phyloP scores from a whole-genome alignment of 768 basidiomycete species.

The Crucibulum laeve region DNA sequence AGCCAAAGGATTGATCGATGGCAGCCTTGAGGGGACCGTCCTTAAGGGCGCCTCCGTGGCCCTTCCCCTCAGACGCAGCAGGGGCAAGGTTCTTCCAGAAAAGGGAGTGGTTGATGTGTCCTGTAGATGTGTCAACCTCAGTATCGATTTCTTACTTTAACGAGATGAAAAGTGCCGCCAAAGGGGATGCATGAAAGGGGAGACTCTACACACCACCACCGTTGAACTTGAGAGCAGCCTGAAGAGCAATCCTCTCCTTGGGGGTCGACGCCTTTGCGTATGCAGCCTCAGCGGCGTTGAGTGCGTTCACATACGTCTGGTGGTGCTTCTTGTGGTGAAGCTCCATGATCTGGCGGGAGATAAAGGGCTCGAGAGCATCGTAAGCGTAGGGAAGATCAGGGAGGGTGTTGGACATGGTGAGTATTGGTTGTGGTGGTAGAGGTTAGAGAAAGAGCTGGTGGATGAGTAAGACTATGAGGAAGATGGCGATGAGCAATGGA shows the following conservation, averaged over 20 bases:
- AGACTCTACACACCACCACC: slow-evolving; percentile 69
- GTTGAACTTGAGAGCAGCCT: slow-evolving; percentile 94
- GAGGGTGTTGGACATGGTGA: slow-evolving; percentile 30
- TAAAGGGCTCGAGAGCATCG: slow-evolving; percentile 82
- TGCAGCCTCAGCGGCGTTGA: slow-evolving; percentile 90
- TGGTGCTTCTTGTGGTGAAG: slow-evolving; percentile 92
- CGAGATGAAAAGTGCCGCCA: slow-evolving; percentile 14
- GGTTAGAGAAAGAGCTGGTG: neutral
- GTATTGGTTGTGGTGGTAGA: neutral
- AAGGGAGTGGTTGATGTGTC: slow-evolving; percentile 91
- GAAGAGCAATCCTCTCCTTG: slow-evolving; percentile 78
- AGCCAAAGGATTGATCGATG: slow-evolving; percentile 61
- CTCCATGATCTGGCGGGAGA: slow-evolving; percentile 90
- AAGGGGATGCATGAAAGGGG: slow-evolving; percentile 3
- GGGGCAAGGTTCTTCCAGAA: slow-evolving; percentile 96
- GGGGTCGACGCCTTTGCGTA: slow-evolving; percentile 62
- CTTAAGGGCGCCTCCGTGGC: slow-evolving; percentile 53
- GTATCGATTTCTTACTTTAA: no score
- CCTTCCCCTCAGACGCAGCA: slow-evolving; percentile 43
- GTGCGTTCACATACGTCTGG: slow-evolving; percentile 89
- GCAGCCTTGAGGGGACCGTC: slow-evolving; percentile 66
- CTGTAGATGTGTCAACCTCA: no score
- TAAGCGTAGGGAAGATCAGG: slow-evolving; percentile 62
- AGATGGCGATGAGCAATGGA: no score
- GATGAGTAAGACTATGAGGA: no score